phyloP scores from a whole-genome alignment of 2,329 filamentous ascomycete genomes.

The Pezicula rhizophila region DNA sequence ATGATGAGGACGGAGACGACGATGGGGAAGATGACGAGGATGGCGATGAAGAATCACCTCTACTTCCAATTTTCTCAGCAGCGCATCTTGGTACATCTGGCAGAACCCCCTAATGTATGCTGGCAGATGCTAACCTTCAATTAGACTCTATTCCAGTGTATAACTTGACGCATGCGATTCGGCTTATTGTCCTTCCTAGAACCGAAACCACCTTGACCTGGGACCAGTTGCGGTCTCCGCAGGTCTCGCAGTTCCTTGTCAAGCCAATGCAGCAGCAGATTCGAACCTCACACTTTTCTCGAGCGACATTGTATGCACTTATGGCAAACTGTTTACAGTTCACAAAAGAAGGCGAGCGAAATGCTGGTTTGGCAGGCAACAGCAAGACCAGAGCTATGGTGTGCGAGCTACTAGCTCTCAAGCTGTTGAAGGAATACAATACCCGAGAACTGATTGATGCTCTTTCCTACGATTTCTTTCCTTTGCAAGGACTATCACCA shows the following conservation, averaged over 20 bases:
- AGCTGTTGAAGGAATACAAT: slow-evolving; percentile 81
- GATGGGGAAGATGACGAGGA: slow-evolving; percentile 33
- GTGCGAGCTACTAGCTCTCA: slow-evolving; percentile 85
- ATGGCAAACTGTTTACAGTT: slow-evolving; percentile 95
- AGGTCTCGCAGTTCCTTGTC: slow-evolving; percentile 90
- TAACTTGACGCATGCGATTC: slow-evolving; percentile 82
- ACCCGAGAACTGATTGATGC: slow-evolving; percentile 90
- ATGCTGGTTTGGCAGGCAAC: slow-evolving; percentile 77
- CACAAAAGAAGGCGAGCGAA: slow-evolving; percentile 74
- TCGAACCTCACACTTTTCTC: slow-evolving; percentile 72
- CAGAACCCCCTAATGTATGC: not conserved
- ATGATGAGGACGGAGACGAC: slow-evolving; percentile 33
- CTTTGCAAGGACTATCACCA: slow-evolving; percentile 71
- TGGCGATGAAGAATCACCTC: slow-evolving; percentile 36
- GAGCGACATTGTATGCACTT: slow-evolving; percentile 81
- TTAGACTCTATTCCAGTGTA: slow-evolving; percentile 83
- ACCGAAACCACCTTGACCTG: slow-evolving; percentile 90
- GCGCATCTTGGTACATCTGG: slow-evolving; percentile 60
- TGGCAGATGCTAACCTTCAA: slow-evolving; percentile 18
- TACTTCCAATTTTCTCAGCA: slow-evolving; percentile 75
- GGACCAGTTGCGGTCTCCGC: slow-evolving; percentile 93
- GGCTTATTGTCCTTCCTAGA: slow-evolving; percentile 73
- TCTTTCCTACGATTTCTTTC: slow-evolving; percentile 90
- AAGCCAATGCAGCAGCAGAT: slow-evolving; percentile 95
- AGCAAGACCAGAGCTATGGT: slow-evolving; percentile 81